These are phyloP conservation scores for Phaeophleospora eucalypticola DNA, from an alignment of 2,329 filamentous ascomycete species.

Conservation along the genomic window DNA sequence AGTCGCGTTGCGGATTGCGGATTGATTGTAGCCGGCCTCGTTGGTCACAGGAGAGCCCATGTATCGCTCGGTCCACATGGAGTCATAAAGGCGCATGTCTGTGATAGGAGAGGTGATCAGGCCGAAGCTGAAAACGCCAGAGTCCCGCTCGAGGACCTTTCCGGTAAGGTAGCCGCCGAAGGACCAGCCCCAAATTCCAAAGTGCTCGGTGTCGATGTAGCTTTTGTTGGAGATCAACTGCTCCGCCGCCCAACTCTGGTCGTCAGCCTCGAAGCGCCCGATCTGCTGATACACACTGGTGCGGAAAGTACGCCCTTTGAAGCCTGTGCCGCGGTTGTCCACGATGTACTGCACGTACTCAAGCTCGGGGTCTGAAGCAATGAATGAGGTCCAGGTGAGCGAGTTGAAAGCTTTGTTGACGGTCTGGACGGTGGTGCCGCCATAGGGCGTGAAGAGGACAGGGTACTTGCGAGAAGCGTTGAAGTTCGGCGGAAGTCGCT, in stretches of 20 bases:
- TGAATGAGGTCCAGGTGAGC: constrained; percentile 59
- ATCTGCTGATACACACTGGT: constrained; percentile 56
- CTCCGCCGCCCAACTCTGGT: constrained; percentile 64
- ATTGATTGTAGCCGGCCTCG: constrained; percentile 56
- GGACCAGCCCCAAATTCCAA: constrained; percentile 67
- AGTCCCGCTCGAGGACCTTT: constrained; percentile 62
- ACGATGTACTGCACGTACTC: constrained; percentile 65
- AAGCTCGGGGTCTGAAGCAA: constrained; percentile 63
- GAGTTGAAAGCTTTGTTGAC: constrained; percentile 55
- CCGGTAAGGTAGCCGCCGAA: constrained; percentile 64
- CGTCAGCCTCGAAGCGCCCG: constrained; percentile 59
- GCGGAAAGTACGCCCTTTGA: constrained; percentile 61
- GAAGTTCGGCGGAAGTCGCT: constrained; percentile 62
- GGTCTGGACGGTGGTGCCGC: constrained; percentile 61
- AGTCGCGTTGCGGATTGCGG: constrained; percentile 53
- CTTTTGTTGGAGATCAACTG: constrained; percentile 48
- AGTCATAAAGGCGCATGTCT: constrained; percentile 69
- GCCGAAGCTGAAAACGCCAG: constrained; percentile 58
- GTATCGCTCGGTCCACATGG: constrained; percentile 68
- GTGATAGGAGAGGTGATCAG: constrained; percentile 62
- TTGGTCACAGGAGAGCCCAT: constrained; percentile 62
- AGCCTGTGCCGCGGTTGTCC: constrained; percentile 65
- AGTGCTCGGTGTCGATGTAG: constrained; percentile 56
- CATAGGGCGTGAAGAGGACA: constrained; percentile 64
- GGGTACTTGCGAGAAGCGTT: constrained; percentile 61